These are phyloP conservation scores for Dinochytrium kinnereticum DNA, from an alignment of 371 early-diverging fungal genomes.

Conservation along the genomic window DNA sequence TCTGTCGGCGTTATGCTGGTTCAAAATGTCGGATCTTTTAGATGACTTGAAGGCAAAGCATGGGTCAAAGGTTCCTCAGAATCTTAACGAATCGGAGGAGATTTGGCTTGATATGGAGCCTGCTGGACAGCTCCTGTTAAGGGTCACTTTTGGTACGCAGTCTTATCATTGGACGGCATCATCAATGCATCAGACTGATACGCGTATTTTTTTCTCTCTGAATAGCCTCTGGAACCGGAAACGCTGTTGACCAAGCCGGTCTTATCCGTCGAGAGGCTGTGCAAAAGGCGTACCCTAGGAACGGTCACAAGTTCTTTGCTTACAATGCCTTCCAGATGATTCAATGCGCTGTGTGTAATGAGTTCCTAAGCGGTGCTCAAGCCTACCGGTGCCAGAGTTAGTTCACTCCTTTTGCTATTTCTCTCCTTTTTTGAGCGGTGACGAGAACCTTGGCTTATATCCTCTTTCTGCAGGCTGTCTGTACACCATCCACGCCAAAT, in stretches of 20 bases:
- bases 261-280: slow-evolving; percentile 55
- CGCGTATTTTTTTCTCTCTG: not conserved
- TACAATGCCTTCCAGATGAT: slow-evolving; percentile 42
- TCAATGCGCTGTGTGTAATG: slow-evolving; percentile 57
- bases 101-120: slow-evolving; percentile 59
- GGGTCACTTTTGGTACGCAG: slow-evolving; percentile 46
- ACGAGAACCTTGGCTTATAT: too few species aligned
- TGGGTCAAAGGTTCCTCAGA: slow-evolving; percentile 24
- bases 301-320: slow-evolving; percentile 57
- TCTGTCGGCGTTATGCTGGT: slow-evolving; percentile 54
- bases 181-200: not conserved
- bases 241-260: slow-evolving; percentile 23
- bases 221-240: slow-evolving; percentile 17
- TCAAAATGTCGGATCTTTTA: slow-evolving; percentile 51
- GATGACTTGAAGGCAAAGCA: slow-evolving; percentile 46
- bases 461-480: slow-evolving; percentile 56
- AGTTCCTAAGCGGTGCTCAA: slow-evolving; percentile 42
- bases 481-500: slow-evolving; percentile 61
- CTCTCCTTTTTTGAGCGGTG: not conserved
- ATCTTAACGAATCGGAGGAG: slow-evolving; percentile 48
- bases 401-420: slow-evolving; percentile 8
- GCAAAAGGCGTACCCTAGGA: slow-evolving; percentile 50
- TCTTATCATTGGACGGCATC: slow-evolving; percentile 12
- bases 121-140: slow-evolving; percentile 51
- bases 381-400: slow-evolving; percentile 52